phyloP scores from a whole-genome alignment of 1,284 basidiomycete genomes.

The Termitomyces sp. region DNA sequence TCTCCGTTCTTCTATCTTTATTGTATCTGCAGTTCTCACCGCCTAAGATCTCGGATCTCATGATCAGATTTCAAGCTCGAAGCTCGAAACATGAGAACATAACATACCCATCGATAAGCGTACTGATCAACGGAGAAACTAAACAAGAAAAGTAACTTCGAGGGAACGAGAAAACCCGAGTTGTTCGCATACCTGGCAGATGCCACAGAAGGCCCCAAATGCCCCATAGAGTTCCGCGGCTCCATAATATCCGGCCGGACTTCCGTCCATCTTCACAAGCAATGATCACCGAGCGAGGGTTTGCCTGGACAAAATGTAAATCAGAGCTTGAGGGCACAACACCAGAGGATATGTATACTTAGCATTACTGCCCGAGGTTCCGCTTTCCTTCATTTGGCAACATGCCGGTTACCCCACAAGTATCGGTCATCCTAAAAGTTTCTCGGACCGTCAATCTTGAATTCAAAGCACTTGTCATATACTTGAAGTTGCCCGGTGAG shows the following conservation, averaged over 20 bases:
- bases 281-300: no score
- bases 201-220: conserved; percentile 56
- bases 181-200: conserved; percentile 60
- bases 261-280: conserved; percentile 55
- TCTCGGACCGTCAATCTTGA: neutral
- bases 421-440: conserved; percentile 43
- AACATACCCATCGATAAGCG: conserved; percentile 45
- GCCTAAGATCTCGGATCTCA: conserved; percentile 37
- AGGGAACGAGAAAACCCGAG: conserved; percentile 33
- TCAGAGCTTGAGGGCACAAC: neutral
- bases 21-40: conserved; percentile 70
- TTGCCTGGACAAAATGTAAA: no score
- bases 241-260: conserved; percentile 51
- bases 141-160: neutral
- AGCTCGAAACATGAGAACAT: neutral
- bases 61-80: no score
- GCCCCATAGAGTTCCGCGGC: conserved; percentile 59
- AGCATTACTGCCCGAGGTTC: conserved; percentile 43
- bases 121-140: conserved; percentile 29
- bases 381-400: conserved; percentile 44
- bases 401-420: conserved; percentile 47
- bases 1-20: conserved; percentile 54
- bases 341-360: neutral
- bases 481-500: conserved; percentile 26
- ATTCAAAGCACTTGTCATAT: conserved; percentile 18